Conservation (phyloP, 2,329 filamentous ascomycete genomes). For the Claviceps capensis region DNA sequence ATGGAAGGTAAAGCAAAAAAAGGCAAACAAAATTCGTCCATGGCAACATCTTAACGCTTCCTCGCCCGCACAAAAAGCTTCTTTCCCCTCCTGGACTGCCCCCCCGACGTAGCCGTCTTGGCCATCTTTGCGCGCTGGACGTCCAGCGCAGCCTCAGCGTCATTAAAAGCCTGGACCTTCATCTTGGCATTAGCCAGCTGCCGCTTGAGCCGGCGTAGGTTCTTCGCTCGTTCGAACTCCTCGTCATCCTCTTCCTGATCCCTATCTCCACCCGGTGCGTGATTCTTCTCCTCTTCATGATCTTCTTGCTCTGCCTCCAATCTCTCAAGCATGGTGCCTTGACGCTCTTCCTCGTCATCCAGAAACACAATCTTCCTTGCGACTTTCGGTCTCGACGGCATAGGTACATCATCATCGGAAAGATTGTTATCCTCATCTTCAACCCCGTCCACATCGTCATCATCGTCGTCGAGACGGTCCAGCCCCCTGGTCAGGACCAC, state of each 20-base stretch:
- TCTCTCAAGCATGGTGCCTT: slow-evolving; percentile 17
- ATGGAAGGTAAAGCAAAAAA: not conserved
- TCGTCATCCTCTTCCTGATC: slow-evolving; percentile 17
- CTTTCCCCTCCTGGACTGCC: slow-evolving; percentile 44
- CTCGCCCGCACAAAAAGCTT: slow-evolving; percentile 50
- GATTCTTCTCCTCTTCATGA: slow-evolving; percentile 11
- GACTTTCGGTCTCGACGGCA: slow-evolving; percentile 15
- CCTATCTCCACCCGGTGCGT: slow-evolving; percentile 6
- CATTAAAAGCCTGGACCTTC: slow-evolving; percentile 39
- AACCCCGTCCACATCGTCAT: slow-evolving; percentile 16
- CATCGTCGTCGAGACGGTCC: slow-evolving; percentile 22
- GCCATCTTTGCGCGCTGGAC: slow-evolving; percentile 49
- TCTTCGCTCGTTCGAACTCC: slow-evolving; percentile 26
- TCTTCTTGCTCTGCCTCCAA: slow-evolving; percentile 18
- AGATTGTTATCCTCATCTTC: slow-evolving; percentile 12
- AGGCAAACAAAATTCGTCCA: not conserved
- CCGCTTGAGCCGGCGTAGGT: slow-evolving; percentile 29
- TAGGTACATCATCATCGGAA: slow-evolving; percentile 18
- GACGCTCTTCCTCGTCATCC: slow-evolving; percentile 24
- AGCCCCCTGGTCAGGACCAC: slow-evolving; percentile 30
- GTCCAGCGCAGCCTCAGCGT: slow-evolving; percentile 43
- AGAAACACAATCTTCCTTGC: slow-evolving; percentile 40
- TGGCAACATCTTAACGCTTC: slow-evolving; percentile 33
- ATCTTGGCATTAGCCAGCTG: slow-evolving; percentile 37
- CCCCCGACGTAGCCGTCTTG: slow-evolving; percentile 48